phyloP scores from a whole-genome alignment of 257 asterid genomes.

The Nicotiana tabacum region DNA sequence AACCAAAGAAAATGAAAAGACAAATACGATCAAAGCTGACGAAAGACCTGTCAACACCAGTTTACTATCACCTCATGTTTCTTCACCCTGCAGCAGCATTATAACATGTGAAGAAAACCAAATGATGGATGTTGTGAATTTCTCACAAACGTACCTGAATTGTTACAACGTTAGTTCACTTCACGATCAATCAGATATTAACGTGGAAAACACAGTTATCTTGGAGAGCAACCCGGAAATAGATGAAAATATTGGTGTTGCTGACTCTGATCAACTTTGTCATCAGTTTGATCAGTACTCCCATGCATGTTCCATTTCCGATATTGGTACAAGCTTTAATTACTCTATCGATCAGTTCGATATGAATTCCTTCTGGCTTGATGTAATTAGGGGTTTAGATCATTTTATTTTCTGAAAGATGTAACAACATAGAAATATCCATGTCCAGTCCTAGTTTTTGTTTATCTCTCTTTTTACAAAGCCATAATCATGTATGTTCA shows the following conservation, averaged over 20 bases:
- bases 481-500: not conserved
- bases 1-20: not conserved
- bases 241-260: not conserved
- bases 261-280: not conserved
- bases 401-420: not conserved
- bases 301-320: not conserved
- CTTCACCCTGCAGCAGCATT: slow-evolving; percentile 4
- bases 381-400: not conserved
- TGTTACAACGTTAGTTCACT: not conserved
- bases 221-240: not conserved
- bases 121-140: not conserved
- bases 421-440: not conserved
- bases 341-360: not conserved
- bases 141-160: not conserved
- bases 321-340: not conserved
- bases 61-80: not conserved
- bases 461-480: not conserved
- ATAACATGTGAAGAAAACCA: not conserved
- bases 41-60: not conserved
- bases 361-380: slow-evolving; percentile 4
- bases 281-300: not conserved
- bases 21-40: not conserved
- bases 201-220: not conserved
- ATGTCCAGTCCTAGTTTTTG: not conserved
- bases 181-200: not conserved